Conservation (phyloP, 768 basidiomycete genomes). For the Tulasnella sp. region DNA sequence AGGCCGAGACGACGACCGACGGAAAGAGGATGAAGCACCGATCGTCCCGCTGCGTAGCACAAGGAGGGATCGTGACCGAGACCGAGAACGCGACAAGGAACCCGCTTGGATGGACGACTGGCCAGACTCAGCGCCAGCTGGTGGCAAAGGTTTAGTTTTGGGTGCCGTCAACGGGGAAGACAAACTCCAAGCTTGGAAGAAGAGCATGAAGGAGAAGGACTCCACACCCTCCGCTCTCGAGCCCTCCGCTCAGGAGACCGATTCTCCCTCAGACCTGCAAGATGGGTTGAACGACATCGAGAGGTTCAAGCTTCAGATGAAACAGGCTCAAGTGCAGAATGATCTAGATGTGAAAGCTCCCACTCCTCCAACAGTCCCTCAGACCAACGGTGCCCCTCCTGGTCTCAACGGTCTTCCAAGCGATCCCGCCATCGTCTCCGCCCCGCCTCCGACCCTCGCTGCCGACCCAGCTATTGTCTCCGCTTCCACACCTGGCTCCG, state of each 20-base stretch:
- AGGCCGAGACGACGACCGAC: neutral
- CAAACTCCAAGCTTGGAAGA: constrained; percentile 84
- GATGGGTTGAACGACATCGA: constrained; percentile 74
- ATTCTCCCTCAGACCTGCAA: constrained; percentile 29
- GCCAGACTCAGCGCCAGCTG: constrained; percentile 44
- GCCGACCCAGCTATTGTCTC: constrained; percentile 32
- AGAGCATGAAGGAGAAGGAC: constrained; percentile 67
- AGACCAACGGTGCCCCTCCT: constrained; percentile 14
- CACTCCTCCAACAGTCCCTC: neutral
- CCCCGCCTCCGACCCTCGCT: constrained; percentile 42
- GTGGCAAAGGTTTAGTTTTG: constrained; percentile 49
- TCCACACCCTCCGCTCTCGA: constrained; percentile 13
- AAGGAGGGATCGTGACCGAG: constrained; percentile 40
- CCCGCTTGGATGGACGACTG: constrained; percentile 93
- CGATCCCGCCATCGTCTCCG: constrained; percentile 22
- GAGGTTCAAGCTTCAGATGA: constrained; percentile 78
- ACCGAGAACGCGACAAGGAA: constrained; percentile 61
- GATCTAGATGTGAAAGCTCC: constrained; percentile 16
- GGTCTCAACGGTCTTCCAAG: constrained; percentile 14
- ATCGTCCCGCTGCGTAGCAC: constrained; percentile 28
- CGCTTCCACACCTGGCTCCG: neutral
- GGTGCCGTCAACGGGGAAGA: constrained; percentile 68
- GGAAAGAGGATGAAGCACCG: constrained; percentile 18
- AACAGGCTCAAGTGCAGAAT: constrained; percentile 57
- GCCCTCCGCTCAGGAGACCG: neutral